Evolutionary conservation across 345 rosid genomes (phyloP).

Genomic region (Leavenworthia alabamica): DNA sequence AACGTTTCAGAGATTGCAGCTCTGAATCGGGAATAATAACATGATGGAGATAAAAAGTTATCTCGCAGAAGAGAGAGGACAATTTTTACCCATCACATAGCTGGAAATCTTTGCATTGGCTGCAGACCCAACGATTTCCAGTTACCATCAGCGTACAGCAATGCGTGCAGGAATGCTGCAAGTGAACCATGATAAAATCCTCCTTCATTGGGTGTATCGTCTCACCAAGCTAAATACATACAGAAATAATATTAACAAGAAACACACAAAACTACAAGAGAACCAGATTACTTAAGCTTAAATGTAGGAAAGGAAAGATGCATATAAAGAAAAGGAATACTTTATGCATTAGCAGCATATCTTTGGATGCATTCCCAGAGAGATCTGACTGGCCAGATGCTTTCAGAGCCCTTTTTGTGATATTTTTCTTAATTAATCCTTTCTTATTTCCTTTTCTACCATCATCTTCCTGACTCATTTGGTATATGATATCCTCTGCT

Average conservation of each 20-base stretch:
- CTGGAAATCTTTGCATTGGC: constrained; percentile 86
- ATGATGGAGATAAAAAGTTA: not conserved
- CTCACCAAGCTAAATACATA: constrained; percentile 80
- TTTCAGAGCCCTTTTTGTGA: constrained; percentile 94
- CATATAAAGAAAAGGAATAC: constrained; percentile 38
- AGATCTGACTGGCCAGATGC: constrained; percentile 95
- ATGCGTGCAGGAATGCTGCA: constrained; percentile 86
- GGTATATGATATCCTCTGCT: constrained; percentile 88
- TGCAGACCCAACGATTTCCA: constrained; percentile 87
- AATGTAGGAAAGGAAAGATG: constrained; percentile 1
- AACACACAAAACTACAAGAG: constrained; percentile 1
- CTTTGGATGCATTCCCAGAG: constrained; percentile 82
- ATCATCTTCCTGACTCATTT: constrained; percentile 91
- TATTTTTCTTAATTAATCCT: constrained; percentile 70
- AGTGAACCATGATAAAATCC: constrained; percentile 98
- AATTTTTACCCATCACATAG: constrained; percentile 80
- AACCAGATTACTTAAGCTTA: not conserved
- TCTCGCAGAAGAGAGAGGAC: constrained; percentile 13
- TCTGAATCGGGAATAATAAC: constrained; percentile 1
- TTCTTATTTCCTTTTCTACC: constrained; percentile 86
- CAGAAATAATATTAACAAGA: not conserved
- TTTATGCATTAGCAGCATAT: constrained; percentile 88
- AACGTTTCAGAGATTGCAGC: constrained; percentile 5
- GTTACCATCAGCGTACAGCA: constrained; percentile 89
- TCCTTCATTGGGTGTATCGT: constrained; percentile 97